Conservation (phyloP, 192 early-diverging fungal genomes). For the Obelidium mucronatum region DNA sequence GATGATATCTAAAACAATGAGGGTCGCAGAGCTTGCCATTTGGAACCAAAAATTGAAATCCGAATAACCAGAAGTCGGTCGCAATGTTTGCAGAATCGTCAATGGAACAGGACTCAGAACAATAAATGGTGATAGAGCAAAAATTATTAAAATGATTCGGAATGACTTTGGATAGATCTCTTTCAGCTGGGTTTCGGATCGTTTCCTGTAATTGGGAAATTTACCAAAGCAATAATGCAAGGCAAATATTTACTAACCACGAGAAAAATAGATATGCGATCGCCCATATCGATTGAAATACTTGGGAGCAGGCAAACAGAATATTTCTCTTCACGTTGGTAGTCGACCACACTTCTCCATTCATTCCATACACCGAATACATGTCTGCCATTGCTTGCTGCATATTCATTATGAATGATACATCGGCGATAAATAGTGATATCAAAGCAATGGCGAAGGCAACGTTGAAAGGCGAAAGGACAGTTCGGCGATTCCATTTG, state of each 20-base stretch:
- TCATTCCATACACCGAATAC: neutral
- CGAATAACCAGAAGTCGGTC: neutral
- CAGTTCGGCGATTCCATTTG: neutral
- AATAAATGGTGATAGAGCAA: neutral
- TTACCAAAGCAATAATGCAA: too few species aligned
- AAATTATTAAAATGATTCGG: neutral
- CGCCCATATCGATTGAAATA: neutral
- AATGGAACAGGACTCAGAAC: neutral
- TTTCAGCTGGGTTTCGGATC: neutral
- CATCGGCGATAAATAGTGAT: neutral
- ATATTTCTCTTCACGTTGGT: neutral
- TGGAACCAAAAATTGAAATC: neutral
- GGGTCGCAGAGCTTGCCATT: neutral
- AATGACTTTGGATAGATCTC: neutral
- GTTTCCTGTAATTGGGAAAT: neutral
- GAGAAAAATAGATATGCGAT: neutral
- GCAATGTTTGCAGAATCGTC: neutral
- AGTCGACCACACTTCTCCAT: neutral
- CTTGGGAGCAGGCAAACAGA: neutral
- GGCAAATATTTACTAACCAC: too few species aligned
- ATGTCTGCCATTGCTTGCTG: neutral
- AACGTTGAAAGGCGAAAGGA: neutral
- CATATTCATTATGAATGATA: neutral
- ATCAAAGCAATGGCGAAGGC: neutral
- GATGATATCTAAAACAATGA: neutral